Evolutionary conservation across 805 yeast species (phyloP), one percentile per base, ranked within the genome.

Genomic region (Metschnikowia continentalis): DNA sequence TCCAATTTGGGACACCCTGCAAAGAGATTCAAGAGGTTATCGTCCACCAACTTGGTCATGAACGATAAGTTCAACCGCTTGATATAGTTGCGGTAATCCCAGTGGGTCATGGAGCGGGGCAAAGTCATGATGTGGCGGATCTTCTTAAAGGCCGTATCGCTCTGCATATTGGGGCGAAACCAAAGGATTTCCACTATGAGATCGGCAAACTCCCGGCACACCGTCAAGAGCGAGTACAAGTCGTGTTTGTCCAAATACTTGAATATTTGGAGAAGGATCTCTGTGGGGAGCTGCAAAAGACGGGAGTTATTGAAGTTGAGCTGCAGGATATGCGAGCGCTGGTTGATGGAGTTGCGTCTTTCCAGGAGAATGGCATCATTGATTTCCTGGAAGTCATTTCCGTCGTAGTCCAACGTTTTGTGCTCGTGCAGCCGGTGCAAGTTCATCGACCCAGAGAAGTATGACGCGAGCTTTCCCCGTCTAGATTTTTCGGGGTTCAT

Each of bases 201-300:
- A 57, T 82, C 80, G 10, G 90, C 87, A 86, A 96, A 90, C 54
- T 83, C 79, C 59, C 81, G 83, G 68, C 96, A 90, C 6, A 89
- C 91, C 1, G 89, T 75, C 54, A 89, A 70, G 20, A 86, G 67
- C 13, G 81, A 74, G 26, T 81, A 82, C 52, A 84, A 70, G 59
- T 86, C 90, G 56, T 78, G 81, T 39, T 85, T 76, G 44, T 77
- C 81, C 47, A 86, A 69, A 53, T 83, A 77, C 48, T 88, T 84
- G 53, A 87, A 82, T 1, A 87, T 81, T 56, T 84, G 75, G 45
- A 84, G 77, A 40, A 87, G 65, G 17, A 87, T 80, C 66, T 81
- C 85, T 0, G 84, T 80, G 7, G 85, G 85, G 45, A 81, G 64
- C 44, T 71, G 72, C 17, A 75, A 65, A 43, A 80, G 70, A 20